Conservation (phyloP, 1,139 yeast genomes). For the Suhomyces wounanorum region DNA sequence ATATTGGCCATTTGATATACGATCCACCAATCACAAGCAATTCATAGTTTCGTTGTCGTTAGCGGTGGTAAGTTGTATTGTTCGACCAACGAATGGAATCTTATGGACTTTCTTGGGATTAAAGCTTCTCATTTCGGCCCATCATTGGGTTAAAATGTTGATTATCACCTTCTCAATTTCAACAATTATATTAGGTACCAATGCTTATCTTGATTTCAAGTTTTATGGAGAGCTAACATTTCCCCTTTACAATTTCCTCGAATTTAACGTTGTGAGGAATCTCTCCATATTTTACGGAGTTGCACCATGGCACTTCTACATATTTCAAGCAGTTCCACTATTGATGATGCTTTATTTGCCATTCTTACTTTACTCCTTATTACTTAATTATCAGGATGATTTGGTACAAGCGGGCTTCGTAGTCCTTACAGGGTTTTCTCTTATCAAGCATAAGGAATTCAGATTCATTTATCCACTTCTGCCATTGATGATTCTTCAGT, state of each 20-base stretch:
- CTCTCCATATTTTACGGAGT: constrained; percentile 83
- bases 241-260: constrained; percentile 69
- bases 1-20: constrained; percentile 67
- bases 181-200: constrained; percentile 28
- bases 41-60: constrained; percentile 26
- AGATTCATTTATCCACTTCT: constrained; percentile 86
- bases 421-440: constrained; percentile 59
- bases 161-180: constrained; percentile 11
- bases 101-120: constrained; percentile 70
- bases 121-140: constrained; percentile 23
- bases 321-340: constrained; percentile 80
- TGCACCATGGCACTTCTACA: constrained; percentile 84
- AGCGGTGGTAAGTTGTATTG: constrained; percentile 61
- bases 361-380: constrained; percentile 32
- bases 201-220: constrained; percentile 51
- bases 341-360: constrained; percentile 70
- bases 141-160: constrained; percentile 15
- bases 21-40: constrained; percentile 18
- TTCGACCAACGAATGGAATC: constrained; percentile 81
- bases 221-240: constrained; percentile 62
- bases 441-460: constrained; percentile 82
- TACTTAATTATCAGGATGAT: constrained; percentile 14
- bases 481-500: constrained; percentile 54
- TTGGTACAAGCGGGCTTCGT: constrained; percentile 33
- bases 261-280: constrained; percentile 73